phyloP scores from a whole-genome alignment of 768 basidiomycete genomes.

The Aureoboletus auriporus region DNA sequence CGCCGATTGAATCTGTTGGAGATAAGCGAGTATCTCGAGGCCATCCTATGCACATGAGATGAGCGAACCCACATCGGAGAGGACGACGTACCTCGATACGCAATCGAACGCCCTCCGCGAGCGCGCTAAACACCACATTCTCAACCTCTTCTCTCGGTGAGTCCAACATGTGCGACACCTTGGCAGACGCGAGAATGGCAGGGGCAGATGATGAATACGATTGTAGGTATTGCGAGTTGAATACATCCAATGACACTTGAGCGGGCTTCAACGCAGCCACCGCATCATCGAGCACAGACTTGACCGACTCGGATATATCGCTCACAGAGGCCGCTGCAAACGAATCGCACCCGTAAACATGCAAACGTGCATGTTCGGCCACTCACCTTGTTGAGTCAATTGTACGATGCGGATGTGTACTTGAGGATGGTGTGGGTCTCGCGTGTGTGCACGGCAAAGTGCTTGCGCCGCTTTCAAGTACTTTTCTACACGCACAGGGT shows the following conservation, averaged over 20 bases:
- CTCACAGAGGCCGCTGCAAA: slow-evolving; percentile 42
- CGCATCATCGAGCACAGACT: slow-evolving; percentile 44
- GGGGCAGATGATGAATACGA: slow-evolving; percentile 44
- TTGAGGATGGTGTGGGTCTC: slow-evolving; percentile 58
- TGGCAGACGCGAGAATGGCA: slow-evolving; percentile 63
- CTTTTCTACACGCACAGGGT: slow-evolving; percentile 51
- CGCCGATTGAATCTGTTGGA: slow-evolving; percentile 46
- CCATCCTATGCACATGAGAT: slow-evolving; percentile 43
- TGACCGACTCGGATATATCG: slow-evolving; percentile 45
- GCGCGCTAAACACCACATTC: slow-evolving; percentile 45
- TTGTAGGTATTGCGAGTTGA: slow-evolving; percentile 77
- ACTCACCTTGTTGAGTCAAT: slow-evolving; percentile 52
- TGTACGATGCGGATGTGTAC: slow-evolving; percentile 71
- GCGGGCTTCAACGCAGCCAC: slow-evolving; percentile 52
- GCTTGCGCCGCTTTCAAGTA: slow-evolving; percentile 74
- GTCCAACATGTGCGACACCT: slow-evolving; percentile 45
- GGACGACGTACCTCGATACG: slow-evolving; percentile 42
- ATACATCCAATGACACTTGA: slow-evolving; percentile 56
- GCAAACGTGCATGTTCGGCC: too few relatives aligned
- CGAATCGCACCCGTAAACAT: background rate
- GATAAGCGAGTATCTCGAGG: slow-evolving; percentile 42
- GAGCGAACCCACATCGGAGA: background rate
- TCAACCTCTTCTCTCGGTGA: slow-evolving; percentile 59
- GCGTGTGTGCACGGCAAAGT: slow-evolving; percentile 49
- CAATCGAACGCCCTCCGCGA: slow-evolving; percentile 41